A percentile compares a stretch with the other conserved stretches of the same genome.
These are phyloP conservation scores for Entomortierella parvispora DNA, from an alignment of 192 early-diverging fungal genomes.

Conservation along the genomic window DNA sequence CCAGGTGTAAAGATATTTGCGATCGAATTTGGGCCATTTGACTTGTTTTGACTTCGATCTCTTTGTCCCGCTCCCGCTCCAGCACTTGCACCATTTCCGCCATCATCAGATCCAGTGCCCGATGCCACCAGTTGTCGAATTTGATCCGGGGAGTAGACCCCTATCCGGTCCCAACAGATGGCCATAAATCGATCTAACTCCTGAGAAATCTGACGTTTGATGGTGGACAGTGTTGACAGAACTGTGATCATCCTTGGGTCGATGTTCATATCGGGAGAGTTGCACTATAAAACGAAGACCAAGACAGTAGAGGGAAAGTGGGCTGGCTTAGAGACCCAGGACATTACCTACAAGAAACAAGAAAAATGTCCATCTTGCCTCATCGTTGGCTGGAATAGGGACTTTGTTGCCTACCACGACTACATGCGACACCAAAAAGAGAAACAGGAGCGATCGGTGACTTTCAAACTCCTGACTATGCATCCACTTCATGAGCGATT, in stretches of 20 bases:
- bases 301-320: too few species aligned
- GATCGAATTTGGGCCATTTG: slow-evolving; percentile 10
- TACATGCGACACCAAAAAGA: slow-evolving; percentile 40
- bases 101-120: background rate
- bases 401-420: slow-evolving; percentile 41
- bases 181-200: slow-evolving; percentile 46
- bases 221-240: slow-evolving; percentile 23
- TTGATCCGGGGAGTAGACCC: slow-evolving; percentile 21
- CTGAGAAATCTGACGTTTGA: slow-evolving; percentile 41
- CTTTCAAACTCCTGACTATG: slow-evolving; percentile 44
- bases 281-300: slow-evolving; percentile 24
- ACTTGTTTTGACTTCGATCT: too few species aligned
- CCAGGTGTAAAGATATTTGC: slow-evolving; percentile 30
- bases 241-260: slow-evolving; percentile 30
- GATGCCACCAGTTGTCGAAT: background rate
- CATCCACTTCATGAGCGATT: slow-evolving; percentile 41
- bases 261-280: slow-evolving; percentile 36
- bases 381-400: background rate
- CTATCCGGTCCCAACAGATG: slow-evolving; percentile 48
- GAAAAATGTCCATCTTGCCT: too few species aligned
- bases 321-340: too few species aligned
- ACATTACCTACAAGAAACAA: too few species aligned
- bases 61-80: too few species aligned
- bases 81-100: background rate
- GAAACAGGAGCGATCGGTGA: slow-evolving; percentile 36